Evolutionary conservation across 306 rosid genomes (phyloP).

Genomic region (Cicer judaicum): DNA sequence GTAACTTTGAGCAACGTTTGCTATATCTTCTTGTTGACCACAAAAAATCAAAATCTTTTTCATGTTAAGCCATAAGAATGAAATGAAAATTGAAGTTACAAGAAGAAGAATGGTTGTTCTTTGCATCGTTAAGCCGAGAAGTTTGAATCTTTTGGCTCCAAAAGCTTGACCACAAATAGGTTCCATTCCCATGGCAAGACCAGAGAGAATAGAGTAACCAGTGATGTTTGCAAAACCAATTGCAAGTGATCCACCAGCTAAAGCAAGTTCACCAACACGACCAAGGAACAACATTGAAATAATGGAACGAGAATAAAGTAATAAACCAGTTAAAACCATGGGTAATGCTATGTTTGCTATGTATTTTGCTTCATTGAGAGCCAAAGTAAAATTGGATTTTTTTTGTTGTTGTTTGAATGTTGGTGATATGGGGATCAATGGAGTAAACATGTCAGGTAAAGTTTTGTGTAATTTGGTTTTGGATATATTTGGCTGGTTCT

Average conservation of each 20-base stretch:
- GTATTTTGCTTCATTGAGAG: conserved; percentile 56
- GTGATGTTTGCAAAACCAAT: conserved; percentile 93
- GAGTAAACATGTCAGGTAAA: conserved; percentile 43
- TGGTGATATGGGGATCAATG: conserved; percentile 59
- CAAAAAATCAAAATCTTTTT: conserved; percentile 60
- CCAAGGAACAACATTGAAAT: conserved; percentile 95
- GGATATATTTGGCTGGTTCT: conserved; percentile 42
- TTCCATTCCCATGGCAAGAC: conserved; percentile 95
- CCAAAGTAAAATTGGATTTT: conserved; percentile 42
- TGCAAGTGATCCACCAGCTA: conserved; percentile 89
- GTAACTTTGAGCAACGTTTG: conserved; percentile 68
- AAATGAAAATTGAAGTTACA: conserved; percentile 58
- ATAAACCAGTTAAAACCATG: conserved; percentile 72
- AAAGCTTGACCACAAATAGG: conserved; percentile 96
- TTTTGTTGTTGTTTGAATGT: conserved; percentile 34
- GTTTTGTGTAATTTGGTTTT: conserved; percentile 19
- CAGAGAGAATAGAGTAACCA: conserved; percentile 84
- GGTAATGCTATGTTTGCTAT: conserved; percentile 66
- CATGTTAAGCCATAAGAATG: conserved; percentile 75
- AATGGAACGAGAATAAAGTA: conserved; percentile 83
- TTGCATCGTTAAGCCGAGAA: conserved; percentile 72
- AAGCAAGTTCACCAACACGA: conserved; percentile 64
- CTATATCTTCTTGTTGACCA: conserved; percentile 70
- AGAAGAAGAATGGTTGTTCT: conserved; percentile 74
- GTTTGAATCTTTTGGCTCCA: conserved; percentile 84